Base-by-base conservation (phyloP, 495 filamentous ascomycete genomes). In the Penicillium goetzii region DNA sequence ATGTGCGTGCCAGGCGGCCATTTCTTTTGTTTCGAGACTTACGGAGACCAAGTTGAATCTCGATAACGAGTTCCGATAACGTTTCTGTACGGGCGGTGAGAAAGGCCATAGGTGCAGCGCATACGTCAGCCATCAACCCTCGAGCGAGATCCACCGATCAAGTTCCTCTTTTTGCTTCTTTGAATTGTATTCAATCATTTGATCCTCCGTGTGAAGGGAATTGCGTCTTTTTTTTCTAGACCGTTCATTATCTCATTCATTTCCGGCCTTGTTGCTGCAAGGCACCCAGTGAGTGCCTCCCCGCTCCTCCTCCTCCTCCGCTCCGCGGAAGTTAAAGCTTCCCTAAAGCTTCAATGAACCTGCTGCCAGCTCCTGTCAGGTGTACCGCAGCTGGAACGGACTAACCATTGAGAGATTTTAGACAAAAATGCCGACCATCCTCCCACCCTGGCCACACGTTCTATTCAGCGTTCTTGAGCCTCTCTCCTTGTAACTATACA, bases 381-480 rank as follows among this genome's bases (percentile, higher is more conserved):
- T 36, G 2, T 33, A 55, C 41, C 17, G 28, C 28, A 30, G 26
- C 28, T 51, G 17, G 17, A 59, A 7, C 12, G 11, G 43, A 52
- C 28, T 50, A 19, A 51, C 58, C 32, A 30, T 59, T 33, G n/a
- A 17, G 58, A 62, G 58, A 26, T 38, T 4, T n/a, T 14, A 43
- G 10, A 17, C 57, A 69, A 38, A 38, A 58, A 78, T 79, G 74
- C 68, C 68, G 7, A 78, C 75, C 19, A 76, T 78, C 43, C 71
- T 81, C 47, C 79, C 79, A 53, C 63, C 71, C 59, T 80, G 77
- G 76, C 78, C 79, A 15, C 71, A 76, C 55, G 56, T 81, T 54
- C 63, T 80, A 26, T 85, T 82, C 40, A 77, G 68, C 30, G 63
- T 91, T 60, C 63, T 91, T 40, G 90, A 92, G 73, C 90, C 90